Conservation (phyloP, 352 stramenopile species). For the Phytopythium vexans region DNA sequence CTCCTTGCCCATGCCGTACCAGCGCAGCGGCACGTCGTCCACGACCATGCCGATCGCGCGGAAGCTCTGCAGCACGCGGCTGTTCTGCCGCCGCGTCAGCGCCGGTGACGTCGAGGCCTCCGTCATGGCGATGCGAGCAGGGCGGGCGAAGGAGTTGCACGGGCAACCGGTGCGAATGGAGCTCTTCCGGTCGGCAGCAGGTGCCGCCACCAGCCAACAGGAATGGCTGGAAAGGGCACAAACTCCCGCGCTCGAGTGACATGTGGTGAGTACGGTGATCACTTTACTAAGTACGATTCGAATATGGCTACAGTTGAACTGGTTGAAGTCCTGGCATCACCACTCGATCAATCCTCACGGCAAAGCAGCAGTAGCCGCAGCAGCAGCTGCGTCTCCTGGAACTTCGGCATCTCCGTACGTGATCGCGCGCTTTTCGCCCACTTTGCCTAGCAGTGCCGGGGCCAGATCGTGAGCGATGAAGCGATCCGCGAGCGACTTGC, state of each 20-base stretch:
- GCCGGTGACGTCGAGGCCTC: slow-evolving; percentile 6
- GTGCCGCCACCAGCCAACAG: slow-evolving; percentile 1
- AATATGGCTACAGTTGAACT: slow-evolving; percentile 6
- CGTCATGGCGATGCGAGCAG: slow-evolving; percentile 13
- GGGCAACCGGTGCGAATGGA: slow-evolving; percentile 9
- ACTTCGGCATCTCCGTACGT: slow-evolving; percentile 73
- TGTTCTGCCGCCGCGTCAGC: slow-evolving; percentile 60
- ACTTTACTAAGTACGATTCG: neutral
- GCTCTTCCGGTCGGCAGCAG: neutral
- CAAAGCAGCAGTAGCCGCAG: slow-evolving; percentile 11
- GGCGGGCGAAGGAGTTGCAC: no score
- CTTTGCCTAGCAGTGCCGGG: slow-evolving; percentile 52
- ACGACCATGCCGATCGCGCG: slow-evolving; percentile 88
- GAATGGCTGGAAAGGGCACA: slow-evolving; percentile 52
- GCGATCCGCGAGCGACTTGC: slow-evolving; percentile 55
- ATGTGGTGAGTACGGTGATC: neutral
- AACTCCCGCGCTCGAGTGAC: neutral
- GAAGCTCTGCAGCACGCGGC: slow-evolving; percentile 83
- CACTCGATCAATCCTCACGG: no score
- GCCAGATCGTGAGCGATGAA: slow-evolving; percentile 59
- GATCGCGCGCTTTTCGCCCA: slow-evolving; percentile 63
- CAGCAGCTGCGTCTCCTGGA: slow-evolving; percentile 45
- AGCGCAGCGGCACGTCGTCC: slow-evolving; percentile 84
- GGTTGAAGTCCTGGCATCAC: no score
- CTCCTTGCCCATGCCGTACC: slow-evolving; percentile 84